These are phyloP conservation scores for Yamadazyma kitorensis DNA, from an alignment of 805 yeast genomes.

Conservation along the genomic window DNA sequence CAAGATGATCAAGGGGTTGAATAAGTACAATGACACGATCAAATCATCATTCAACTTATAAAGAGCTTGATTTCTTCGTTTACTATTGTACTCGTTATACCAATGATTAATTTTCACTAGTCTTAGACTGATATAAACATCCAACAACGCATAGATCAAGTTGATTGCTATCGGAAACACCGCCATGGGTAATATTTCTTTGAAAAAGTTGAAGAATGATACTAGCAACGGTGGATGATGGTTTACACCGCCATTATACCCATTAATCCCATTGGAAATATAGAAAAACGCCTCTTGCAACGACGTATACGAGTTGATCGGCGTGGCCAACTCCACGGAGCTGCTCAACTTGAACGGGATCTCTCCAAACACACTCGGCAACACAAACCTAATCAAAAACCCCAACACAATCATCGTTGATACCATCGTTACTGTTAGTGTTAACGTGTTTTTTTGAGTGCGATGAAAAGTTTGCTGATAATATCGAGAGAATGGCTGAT, in stretches of 20 bases:
- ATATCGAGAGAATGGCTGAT: conserved; percentile 4
- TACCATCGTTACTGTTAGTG: not conserved
- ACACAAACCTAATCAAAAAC: conserved; percentile 29
- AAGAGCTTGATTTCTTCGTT: conserved; percentile 15
- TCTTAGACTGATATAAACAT: conserved; percentile 53
- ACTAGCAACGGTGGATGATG: conserved; percentile 83
- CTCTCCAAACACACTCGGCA: conserved; percentile 35
- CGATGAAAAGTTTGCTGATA: too few relatives aligned
- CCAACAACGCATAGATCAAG: conserved; percentile 55
- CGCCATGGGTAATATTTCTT: conserved; percentile 16
- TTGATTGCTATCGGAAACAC: conserved; percentile 22
- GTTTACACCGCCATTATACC: conserved; percentile 82
- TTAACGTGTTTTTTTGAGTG: conserved; percentile 1
- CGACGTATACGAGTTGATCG: conserved; percentile 63
- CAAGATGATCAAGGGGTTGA: conserved; percentile 78
- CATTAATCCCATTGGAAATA: conserved; percentile 51
- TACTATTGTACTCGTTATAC: conserved; percentile 25
- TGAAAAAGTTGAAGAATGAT: conserved; percentile 41
- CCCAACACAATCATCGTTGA: conserved; percentile 16
- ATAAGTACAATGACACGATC: conserved; percentile 62
- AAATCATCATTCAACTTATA: conserved; percentile 37
- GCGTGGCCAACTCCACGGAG: conserved; percentile 66
- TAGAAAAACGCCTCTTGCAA: conserved; percentile 50
- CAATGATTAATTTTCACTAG: conserved; percentile 50
- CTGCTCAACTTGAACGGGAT: conserved; percentile 26